Evolutionary conservation across 169 alveolate species (phyloP).

Genomic region (Babesia ovata): DNA sequence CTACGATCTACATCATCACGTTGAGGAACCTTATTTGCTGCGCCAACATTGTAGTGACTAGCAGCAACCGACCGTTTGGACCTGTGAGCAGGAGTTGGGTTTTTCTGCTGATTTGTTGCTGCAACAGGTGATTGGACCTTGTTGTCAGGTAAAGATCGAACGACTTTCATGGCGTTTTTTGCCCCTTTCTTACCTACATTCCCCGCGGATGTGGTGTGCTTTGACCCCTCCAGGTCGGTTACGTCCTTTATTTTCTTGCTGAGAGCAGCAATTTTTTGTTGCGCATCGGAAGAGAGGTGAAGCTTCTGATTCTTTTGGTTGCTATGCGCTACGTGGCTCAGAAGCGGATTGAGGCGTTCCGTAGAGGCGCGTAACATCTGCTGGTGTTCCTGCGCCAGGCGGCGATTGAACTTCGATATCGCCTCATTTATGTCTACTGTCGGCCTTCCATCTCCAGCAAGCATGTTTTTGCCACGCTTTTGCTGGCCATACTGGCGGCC

Average conservation of each 20-base stretch:
- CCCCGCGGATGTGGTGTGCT: not conserved
- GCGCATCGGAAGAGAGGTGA: slow-evolving; percentile 10
- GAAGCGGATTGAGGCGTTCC: slow-evolving; percentile 38
- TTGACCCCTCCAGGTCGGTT: not conserved
- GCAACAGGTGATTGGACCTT: no score
- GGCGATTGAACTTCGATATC: slow-evolving; percentile 20
- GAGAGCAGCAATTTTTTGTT: not conserved
- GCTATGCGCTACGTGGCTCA: slow-evolving; percentile 34
- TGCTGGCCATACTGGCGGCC: not conserved
- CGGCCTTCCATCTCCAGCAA: not conserved
- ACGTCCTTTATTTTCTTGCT: not conserved
- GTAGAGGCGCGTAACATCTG: slow-evolving; percentile 17
- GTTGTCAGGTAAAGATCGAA: no score
- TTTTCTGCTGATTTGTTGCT: not conserved
- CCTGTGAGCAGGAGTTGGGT: not conserved
- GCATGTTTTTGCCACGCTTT: not conserved
- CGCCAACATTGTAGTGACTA: not conserved
- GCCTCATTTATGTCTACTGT: not conserved
- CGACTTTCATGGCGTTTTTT: not conserved
- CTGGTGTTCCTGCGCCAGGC: slow-evolving; percentile 43
- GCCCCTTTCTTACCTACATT: not conserved
- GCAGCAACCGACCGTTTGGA: not conserved
- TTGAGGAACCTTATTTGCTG: not conserved
- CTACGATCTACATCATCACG: not conserved
- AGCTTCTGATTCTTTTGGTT: slow-evolving; percentile 45